These are phyloP conservation scores for Chlamydomonas asymmetrica DNA, from an alignment of 139 green algal species.

Conservation along the genomic window DNA sequence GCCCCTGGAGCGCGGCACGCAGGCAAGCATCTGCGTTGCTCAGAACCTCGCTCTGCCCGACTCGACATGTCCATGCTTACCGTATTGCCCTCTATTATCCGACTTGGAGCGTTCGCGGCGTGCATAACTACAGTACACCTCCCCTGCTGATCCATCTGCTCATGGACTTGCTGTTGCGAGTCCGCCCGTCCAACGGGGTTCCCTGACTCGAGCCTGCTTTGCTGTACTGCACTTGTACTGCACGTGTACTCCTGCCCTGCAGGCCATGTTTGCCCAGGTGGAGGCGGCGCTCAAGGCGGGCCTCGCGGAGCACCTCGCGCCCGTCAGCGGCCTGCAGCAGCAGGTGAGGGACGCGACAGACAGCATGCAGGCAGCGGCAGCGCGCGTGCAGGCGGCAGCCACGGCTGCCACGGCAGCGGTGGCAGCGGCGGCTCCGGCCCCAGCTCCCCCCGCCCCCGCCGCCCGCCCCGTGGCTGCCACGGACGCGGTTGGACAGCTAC, in stretches of 20 bases:
- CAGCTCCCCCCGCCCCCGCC: neutral
- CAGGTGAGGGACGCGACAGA: neutral
- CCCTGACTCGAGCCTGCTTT: neutral
- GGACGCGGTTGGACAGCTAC: too few relatives aligned
- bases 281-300: slow-evolving; percentile 64
- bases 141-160: too few relatives aligned
- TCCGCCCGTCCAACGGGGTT: too few relatives aligned
- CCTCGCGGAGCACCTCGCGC: slow-evolving; percentile 63
- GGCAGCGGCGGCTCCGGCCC: neutral
- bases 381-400: too few relatives aligned
- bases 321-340: neutral
- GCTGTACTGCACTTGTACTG: neutral
- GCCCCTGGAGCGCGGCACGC: slow-evolving; percentile 69
- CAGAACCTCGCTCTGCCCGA: neutral
- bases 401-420: too few relatives aligned
- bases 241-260: neutral
- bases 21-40: slow-evolving; percentile 22
- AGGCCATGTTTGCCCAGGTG: slow-evolving; percentile 60
- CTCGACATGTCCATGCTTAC: neutral
- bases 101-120: too few relatives aligned
- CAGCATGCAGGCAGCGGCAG: neutral
- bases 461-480: too few relatives aligned
- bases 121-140: too few relatives aligned
- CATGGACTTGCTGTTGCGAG: too few relatives aligned
- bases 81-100: too few relatives aligned